phyloP scores from a whole-genome alignment of 1,284 basidiomycete genomes.

The Apiotrichum sp. region DNA sequence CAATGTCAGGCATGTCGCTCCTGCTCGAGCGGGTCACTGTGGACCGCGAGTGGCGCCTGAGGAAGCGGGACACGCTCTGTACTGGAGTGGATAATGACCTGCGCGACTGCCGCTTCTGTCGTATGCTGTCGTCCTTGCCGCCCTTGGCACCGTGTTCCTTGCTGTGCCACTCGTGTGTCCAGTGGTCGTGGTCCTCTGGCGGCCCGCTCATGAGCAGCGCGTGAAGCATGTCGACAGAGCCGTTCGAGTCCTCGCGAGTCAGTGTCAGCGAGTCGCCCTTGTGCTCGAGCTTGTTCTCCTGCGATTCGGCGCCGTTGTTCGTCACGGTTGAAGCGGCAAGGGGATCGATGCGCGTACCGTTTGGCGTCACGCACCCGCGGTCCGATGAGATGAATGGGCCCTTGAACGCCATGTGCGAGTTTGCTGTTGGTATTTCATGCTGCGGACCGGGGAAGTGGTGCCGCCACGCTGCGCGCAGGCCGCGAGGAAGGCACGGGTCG shows the following conservation, averaged over 20 bases:
- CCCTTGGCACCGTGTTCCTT: neutral
- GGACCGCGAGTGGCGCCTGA: neutral
- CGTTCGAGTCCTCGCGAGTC: neutral
- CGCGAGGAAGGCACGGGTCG: constrained; percentile 14
- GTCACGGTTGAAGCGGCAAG: neutral
- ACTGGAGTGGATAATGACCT: neutral
- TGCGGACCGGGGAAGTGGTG: neutral
- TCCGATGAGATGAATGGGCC: neutral
- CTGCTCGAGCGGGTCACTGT: neutral
- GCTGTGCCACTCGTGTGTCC: neutral
- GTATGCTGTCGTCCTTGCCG: neutral
- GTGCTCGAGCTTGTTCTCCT: neutral
- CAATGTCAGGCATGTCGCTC: no score
- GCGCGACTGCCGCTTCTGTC: neutral
- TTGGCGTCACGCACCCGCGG: neutral
- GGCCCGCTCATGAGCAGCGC: constrained; percentile 11
- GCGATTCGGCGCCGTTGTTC: neutral
- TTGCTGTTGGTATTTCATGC: neutral
- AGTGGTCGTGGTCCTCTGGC: constrained; percentile 5
- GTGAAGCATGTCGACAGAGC: constrained; percentile 13
- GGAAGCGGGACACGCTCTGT: neutral
- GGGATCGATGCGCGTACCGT: neutral
- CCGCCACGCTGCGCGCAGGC: constrained; percentile 6
- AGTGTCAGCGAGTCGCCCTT: neutral
- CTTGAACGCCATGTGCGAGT: neutral